A percentile compares a stretch with the other conserved stretches of the same genome.
Conservation (phyloP, 441 rosid genomes). For the Bocquillonia castaneifolia region DNA sequence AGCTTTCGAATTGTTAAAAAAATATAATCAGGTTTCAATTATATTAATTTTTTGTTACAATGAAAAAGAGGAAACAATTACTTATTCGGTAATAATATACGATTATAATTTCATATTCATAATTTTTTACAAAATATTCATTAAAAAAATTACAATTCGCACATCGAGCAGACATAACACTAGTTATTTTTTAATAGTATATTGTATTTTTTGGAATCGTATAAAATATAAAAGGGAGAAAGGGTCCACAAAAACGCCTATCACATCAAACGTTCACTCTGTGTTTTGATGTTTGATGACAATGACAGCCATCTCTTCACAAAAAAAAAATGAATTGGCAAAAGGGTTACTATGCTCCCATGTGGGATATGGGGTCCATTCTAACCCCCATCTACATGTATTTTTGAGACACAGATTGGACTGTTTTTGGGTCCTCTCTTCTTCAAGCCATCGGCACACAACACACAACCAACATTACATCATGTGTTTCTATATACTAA, state of each 20-base stretch:
- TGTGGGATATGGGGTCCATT: conserved; percentile 41
- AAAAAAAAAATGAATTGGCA: background rate
- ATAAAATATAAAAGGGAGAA: background rate
- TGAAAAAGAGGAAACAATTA: too few species aligned
- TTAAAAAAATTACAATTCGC: too few species aligned
- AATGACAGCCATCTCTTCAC: conserved; percentile 13
- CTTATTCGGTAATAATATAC: too few species aligned
- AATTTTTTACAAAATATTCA: too few species aligned
- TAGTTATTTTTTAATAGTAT: too few species aligned
- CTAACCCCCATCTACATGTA: background rate
- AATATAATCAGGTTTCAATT: too few species aligned
- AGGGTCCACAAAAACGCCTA: conserved; percentile 20
- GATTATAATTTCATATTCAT: too few species aligned
- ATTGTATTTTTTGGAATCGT: background rate
- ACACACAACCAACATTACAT: too few species aligned
- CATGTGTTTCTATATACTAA: background rate
- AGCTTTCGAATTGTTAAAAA: too few species aligned
- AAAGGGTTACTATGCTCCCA: conserved; percentile 29
- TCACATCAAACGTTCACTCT: conserved; percentile 42
- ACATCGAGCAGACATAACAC: too few species aligned
- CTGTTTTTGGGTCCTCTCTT: conserved; percentile 37
- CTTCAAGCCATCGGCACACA: background rate
- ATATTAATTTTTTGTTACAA: too few species aligned
- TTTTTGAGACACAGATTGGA: conserved; percentile 35
- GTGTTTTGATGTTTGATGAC: conserved; percentile 11